Evolutionary conservation across 148 eudicot species (phyloP).

Genomic region (Pharnaceum exiguum): DNA sequence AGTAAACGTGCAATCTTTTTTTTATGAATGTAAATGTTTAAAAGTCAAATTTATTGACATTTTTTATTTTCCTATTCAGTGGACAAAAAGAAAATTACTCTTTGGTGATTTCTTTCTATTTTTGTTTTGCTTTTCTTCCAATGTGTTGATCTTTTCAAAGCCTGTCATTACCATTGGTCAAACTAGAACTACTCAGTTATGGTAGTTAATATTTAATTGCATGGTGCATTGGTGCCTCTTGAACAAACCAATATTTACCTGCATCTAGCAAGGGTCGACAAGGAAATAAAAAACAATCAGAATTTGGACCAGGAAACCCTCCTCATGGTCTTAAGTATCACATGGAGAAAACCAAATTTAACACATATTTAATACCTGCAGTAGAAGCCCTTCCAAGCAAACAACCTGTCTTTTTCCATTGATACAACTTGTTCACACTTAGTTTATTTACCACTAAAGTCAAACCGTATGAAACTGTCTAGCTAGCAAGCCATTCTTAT

Average conservation of each 20-base stretch:
- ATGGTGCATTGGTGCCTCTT: too few species aligned
- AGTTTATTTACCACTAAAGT: neutral
- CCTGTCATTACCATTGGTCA: too few species aligned
- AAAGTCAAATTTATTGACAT: too few species aligned
- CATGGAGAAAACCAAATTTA: neutral
- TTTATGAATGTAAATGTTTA: too few species aligned
- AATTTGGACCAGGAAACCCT: slow-evolving; percentile 1
- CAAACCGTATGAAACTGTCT: neutral
- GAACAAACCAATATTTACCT: neutral
- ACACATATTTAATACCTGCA: neutral
- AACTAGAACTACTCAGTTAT: too few species aligned
- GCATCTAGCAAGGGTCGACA: neutral
- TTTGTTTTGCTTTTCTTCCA: too few species aligned
- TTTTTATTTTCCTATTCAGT: too few species aligned
- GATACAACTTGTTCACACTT: neutral
- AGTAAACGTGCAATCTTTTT: too few species aligned
- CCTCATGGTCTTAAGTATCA: neutral
- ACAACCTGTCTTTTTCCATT: slow-evolving; percentile 6
- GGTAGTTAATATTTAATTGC: too few species aligned
- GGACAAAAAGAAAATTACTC: too few species aligned
- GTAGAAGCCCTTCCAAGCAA: neutral
- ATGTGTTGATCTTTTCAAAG: too few species aligned
- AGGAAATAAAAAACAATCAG: neutral
- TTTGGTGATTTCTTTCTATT: too few species aligned
- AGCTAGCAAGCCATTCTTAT: neutral